Percentiles rank a stretch among this genome's conserved stretches.
Conservation (phyloP, 2,329 filamentous ascomycete genomes). For the Fusarium nygamai region DNA sequence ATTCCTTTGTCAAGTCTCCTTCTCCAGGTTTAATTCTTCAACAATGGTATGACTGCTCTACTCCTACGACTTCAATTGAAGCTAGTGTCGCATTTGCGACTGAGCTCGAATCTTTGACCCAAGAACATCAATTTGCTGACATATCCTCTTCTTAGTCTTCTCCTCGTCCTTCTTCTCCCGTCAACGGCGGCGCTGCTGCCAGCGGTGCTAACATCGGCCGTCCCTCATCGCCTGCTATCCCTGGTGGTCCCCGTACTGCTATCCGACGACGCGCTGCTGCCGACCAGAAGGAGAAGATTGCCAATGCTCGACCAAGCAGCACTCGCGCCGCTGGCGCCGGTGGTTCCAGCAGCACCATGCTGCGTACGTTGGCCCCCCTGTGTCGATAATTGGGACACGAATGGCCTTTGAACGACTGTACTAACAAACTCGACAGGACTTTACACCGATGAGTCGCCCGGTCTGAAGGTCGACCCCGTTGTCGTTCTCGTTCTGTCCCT, state of each 20-base stretch:
- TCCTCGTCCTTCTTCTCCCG: conserved; percentile 69
- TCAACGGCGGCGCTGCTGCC: conserved; percentile 64
- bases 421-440: conserved; percentile 68
- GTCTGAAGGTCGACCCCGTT: conserved; percentile 96
- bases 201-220: conserved; percentile 78
- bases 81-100: conserved; percentile 38
- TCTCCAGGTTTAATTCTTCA: conserved; percentile 26
- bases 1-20: conserved; percentile 43
- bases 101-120: background rate
- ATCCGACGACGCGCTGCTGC: conserved; percentile 95
- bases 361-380: conserved; percentile 74
- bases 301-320: conserved; percentile 91
- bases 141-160: conserved; percentile 58
- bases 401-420: background rate
- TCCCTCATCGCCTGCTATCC: conserved; percentile 86
- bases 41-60: conserved; percentile 47
- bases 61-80: conserved; percentile 9
- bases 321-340: conserved; percentile 94
- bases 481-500: conserved; percentile 96
- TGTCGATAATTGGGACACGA: background rate
- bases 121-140: conserved; percentile 6
- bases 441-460: conserved; percentile 98
- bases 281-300: conserved; percentile 96
- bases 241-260: conserved; percentile 92
- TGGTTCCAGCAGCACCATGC: conserved; percentile 97